Evolutionary conservation across 306 rosid genomes (phyloP).

Genomic region (Adenanthera pavonina): DNA sequence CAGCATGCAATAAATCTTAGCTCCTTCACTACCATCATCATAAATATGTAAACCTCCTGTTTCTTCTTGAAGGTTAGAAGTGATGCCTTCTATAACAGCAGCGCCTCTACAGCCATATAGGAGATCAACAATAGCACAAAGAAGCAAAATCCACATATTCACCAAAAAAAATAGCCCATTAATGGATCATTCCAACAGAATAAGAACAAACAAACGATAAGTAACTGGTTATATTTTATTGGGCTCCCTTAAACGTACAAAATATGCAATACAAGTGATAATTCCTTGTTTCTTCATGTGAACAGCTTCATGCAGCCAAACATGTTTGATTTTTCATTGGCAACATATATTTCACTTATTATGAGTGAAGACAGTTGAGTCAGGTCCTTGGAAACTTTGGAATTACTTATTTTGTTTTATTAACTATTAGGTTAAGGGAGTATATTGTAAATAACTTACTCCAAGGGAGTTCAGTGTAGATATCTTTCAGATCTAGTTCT

Average conservation of each 20-base stretch:
- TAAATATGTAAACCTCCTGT: constrained; percentile 41
- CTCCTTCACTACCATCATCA: constrained; percentile 82
- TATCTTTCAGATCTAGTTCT: neutral
- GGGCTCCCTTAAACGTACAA: neutral
- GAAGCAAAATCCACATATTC: constrained; percentile 27
- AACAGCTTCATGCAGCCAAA: no score
- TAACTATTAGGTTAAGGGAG: no score
- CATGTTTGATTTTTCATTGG: neutral
- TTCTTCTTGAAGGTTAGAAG: constrained; percentile 70
- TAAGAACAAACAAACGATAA: constrained; percentile 17
- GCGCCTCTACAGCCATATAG: constrained; percentile 63
- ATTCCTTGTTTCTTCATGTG: neutral
- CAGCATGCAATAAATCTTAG: constrained; percentile 73
- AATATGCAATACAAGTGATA: neutral
- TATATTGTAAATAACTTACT: no score
- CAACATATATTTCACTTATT: neutral
- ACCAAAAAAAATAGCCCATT: neutral
- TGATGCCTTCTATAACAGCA: constrained; percentile 63
- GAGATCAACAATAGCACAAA: constrained; percentile 36
- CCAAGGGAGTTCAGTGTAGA: no score
- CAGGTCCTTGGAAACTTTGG: neutral
- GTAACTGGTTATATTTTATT: neutral
- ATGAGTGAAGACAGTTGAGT: neutral
- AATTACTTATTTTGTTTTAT: no score
- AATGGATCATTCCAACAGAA: constrained; percentile 16